phyloP scores from a whole-genome alignment of 345 rosid genomes.

The Populus davidiana region DNA sequence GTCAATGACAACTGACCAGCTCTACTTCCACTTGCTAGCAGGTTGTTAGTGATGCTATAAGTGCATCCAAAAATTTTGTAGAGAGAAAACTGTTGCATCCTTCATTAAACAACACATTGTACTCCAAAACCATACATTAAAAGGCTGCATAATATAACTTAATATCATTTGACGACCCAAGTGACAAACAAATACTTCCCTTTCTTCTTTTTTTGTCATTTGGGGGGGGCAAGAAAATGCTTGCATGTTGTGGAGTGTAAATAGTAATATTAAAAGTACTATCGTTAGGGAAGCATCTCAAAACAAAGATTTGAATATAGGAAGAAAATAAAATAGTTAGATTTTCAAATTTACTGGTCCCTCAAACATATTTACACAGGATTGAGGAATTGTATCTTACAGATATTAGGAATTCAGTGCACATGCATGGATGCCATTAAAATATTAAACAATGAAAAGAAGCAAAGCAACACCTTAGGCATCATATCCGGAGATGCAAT shows the following conservation, averaged over 20 bases:
- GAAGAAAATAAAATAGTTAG: neutral
- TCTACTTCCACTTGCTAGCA: neutral
- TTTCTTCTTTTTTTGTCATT: neutral
- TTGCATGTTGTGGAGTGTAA: neutral
- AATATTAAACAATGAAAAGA: conserved; percentile 2
- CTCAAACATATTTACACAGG: neutral
- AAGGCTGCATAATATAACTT: neutral
- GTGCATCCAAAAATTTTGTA: neutral
- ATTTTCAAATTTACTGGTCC: neutral
- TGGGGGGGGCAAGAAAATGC: neutral
- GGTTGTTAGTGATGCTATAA: neutral
- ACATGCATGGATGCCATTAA: neutral
- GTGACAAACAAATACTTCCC: too few relatives aligned
- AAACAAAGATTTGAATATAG: neutral
- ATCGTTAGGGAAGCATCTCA: neutral
- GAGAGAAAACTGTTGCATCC: neutral
- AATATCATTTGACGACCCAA: neutral
- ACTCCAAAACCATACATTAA: neutral
- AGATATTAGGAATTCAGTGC: neutral
- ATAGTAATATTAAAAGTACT: neutral
- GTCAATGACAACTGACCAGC: neutral
- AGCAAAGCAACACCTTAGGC: conserved; percentile 74
- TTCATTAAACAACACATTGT: neutral
- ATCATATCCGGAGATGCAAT: conserved; percentile 99
- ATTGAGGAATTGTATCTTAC: neutral